A percentile compares a stretch with the other conserved stretches of the same genome.
Evolutionary conservation across 2,329 filamentous ascomycete genomes (phyloP).

Genomic region (Pyrenophora teres): DNA sequence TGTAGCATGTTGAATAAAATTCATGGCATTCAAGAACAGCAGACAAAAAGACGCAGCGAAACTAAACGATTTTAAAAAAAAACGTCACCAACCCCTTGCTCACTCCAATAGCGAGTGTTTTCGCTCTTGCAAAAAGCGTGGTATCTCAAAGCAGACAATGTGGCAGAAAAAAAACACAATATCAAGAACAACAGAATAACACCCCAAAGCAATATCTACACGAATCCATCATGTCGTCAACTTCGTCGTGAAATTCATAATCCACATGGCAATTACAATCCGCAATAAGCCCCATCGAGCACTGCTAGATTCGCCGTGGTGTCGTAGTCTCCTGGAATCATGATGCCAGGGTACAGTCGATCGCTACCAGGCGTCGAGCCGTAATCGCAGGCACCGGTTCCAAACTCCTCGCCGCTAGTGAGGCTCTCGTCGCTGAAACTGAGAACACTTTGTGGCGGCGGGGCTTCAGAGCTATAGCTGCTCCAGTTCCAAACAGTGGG

Average conservation of each 20-base stretch:
- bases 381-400: constrained; percentile 34
- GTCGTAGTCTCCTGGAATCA: constrained; percentile 42
- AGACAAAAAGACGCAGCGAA: too few relatives aligned
- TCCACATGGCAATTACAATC: constrained; percentile 26
- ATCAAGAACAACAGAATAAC: too few relatives aligned
- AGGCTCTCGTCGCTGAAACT: constrained; percentile 66
- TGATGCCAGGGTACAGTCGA: constrained; percentile 41
- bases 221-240: neutral
- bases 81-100: too few relatives aligned
- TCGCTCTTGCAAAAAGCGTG: constrained; percentile 26
- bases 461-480: constrained; percentile 31
- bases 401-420: constrained; percentile 57
- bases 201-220: neutral
- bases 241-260: neutral
- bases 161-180: too few relatives aligned
- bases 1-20: too few relatives aligned
- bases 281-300: constrained; percentile 49
- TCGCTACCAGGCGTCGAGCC: constrained; percentile 39
- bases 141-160: constrained; percentile 24
- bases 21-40: too few relatives aligned
- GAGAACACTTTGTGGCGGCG: constrained; percentile 58
- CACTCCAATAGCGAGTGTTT: neutral
- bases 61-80: neutral
- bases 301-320: constrained; percentile 38
- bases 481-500: constrained; percentile 45